Conservation (phyloP, 2,329 filamentous ascomycete species). For the Cladosporium sp. region DNA sequence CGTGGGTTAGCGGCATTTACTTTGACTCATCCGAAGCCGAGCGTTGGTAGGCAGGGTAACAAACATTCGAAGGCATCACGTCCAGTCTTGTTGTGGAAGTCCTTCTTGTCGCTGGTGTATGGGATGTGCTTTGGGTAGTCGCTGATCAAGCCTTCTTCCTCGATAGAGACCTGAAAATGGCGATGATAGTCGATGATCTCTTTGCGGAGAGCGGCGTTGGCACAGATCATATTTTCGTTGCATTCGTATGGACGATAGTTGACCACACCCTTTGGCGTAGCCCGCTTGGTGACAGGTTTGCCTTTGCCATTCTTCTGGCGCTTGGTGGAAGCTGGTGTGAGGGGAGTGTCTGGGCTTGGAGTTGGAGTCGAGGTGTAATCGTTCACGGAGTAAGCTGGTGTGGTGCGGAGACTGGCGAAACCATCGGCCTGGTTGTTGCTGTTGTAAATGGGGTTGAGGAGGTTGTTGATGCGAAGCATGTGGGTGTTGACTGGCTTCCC, state of each 20-base stretch:
- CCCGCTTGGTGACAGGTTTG: constrained; percentile 62
- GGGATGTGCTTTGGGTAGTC: constrained; percentile 69
- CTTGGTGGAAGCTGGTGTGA: constrained; percentile 31
- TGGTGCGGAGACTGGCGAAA: constrained; percentile 29
- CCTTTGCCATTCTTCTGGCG: constrained; percentile 66
- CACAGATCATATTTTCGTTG: constrained; percentile 25
- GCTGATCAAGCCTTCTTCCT: constrained; percentile 44
- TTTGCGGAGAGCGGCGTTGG: constrained; percentile 32
- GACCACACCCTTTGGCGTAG: constrained; percentile 65
- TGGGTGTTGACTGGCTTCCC: constrained; percentile 26
- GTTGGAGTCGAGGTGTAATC: constrained; percentile 29
- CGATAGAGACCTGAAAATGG: constrained; percentile 65
- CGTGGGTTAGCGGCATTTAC: background rate
- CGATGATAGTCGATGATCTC: constrained; percentile 60
- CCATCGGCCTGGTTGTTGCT: constrained; percentile 26
- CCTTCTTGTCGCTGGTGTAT: constrained; percentile 92
- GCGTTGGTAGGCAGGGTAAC: constrained; percentile 1
- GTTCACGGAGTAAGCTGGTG: constrained; percentile 32
- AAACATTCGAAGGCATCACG: constrained; percentile 85
- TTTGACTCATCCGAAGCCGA: background rate
- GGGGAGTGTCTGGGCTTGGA: constrained; percentile 30
- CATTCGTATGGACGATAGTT: constrained; percentile 75
- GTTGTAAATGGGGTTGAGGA: constrained; percentile 42
- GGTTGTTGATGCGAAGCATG: constrained; percentile 45
- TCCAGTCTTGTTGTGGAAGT: constrained; percentile 82